Base-by-base conservation (phyloP, 2,329 filamentous ascomycete species). In the Bipolaris victoriae region DNA sequence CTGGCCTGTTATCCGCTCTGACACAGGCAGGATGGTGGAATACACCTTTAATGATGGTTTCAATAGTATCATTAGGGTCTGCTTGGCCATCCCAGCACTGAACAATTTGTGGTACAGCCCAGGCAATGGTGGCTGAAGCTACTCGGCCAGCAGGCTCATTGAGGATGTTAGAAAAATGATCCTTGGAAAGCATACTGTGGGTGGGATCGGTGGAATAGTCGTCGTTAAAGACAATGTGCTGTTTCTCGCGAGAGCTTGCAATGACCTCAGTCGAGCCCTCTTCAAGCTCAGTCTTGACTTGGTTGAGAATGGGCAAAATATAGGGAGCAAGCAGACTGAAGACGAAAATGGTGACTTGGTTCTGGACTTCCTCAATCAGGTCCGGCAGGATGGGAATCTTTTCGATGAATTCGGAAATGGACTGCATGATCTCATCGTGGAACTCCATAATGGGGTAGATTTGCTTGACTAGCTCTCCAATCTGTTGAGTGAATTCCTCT, bases 111-210 rank as follows among this genome's bases (percentile, higher is more conserved):
- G 94, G 94, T 13, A 97, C 91, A 20, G 89, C 89, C 91, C 92
- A 97, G 55, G 85, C 86, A 41, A 97, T 81, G 46, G 93, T 87
- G 68, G 88, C 86, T 62, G 89, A 90, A 24, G 93, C 92, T 58
- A 92, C 86, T 69, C 89, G 89, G 54, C 93, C 93, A 44, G 92
- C 93, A 41, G 92, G 85, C 73, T 97, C 92, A 74, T 97, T 97
- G 58, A 97, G 84, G 31, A 89, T 82, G 71, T 96, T 96, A 62
- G 89, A 90, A 76, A 97, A 97, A 78, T 97, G 93, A 70, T 97
- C 93, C 80, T 97, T 97, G 57, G 92, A 92, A 50, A 97, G 81
- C 93, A 97, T 97, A 18, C 91, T 96, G 80, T 97, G 93, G 1
- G 93, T 97, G 0, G 93, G 94, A 70, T 97, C 89, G 18, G 86